Evolutionary conservation across 1,284 basidiomycete genomes (phyloP).

Genomic region (Leccinum fallax): DNA sequence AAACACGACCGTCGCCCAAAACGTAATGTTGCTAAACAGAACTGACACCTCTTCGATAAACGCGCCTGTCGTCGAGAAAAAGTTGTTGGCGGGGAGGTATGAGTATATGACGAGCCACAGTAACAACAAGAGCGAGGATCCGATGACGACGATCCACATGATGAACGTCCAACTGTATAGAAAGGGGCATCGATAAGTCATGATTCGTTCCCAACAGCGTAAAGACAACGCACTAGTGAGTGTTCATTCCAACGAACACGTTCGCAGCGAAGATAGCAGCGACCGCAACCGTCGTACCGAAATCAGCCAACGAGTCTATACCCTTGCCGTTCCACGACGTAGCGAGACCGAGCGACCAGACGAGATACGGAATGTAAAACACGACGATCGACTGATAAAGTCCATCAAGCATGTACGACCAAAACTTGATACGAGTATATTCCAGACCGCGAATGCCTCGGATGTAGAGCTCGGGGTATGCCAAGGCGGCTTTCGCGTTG

Average conservation of each 20-base stretch:
- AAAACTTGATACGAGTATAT: slow-evolving; percentile 92
- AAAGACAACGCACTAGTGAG: slow-evolving; percentile 70
- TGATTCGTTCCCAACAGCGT: background rate
- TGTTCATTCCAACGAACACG: slow-evolving; percentile 86
- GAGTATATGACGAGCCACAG: slow-evolving; percentile 89
- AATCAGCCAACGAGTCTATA: slow-evolving; percentile 81
- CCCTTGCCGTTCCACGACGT: slow-evolving; percentile 74
- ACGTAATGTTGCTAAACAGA: slow-evolving; percentile 77
- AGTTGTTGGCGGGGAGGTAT: slow-evolving; percentile 50
- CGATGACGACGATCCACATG: slow-evolving; percentile 78
- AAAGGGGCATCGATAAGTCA: slow-evolving; percentile 8
- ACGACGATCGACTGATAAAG: slow-evolving; percentile 90
- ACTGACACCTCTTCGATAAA: slow-evolving; percentile 76
- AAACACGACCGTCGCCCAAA: slow-evolving; percentile 80
- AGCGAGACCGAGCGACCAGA: slow-evolving; percentile 67
- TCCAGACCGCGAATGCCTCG: slow-evolving; percentile 92
- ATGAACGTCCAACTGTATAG: slow-evolving; percentile 80
- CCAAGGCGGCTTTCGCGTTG: slow-evolving; percentile 86
- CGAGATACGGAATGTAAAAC: slow-evolving; percentile 88
- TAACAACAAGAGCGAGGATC: slow-evolving; percentile 79
- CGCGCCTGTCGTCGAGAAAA: slow-evolving; percentile 50
- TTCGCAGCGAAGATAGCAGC: slow-evolving; percentile 89
- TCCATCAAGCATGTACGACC: slow-evolving; percentile 94
- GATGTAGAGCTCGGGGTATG: slow-evolving; percentile 92
- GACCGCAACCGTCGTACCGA: slow-evolving; percentile 91